A percentile compares a stretch with the other conserved stretches of the same genome.
These are phyloP conservation scores for Gracilaria domingensis DNA, from an alignment of 23 red algal genomes.

Conservation along the genomic window DNA sequence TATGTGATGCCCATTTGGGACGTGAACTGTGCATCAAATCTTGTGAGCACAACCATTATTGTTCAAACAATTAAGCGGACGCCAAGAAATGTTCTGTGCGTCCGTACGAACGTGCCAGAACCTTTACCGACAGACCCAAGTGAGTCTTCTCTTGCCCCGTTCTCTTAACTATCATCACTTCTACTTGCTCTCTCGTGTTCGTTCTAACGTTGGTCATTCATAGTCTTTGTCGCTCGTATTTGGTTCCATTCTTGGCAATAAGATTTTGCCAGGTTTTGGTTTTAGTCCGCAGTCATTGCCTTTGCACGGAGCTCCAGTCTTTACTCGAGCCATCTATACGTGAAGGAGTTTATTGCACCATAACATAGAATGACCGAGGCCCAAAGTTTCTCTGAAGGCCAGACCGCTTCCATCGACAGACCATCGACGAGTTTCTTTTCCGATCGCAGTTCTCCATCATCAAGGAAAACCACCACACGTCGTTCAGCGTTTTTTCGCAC, in stretches of 20 bases:
- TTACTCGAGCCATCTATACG: neutral
- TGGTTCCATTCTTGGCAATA: neutral
- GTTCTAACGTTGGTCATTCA: neutral
- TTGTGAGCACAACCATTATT: neutral
- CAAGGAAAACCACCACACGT: neutral
- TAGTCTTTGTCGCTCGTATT: neutral
- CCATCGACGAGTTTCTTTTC: conserved; percentile 11
- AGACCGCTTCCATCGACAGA: conserved; percentile 10
- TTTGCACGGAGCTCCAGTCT: neutral
- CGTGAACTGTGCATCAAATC: neutral
- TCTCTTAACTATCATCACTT: neutral
- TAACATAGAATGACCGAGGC: neutral
- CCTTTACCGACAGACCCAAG: neutral
- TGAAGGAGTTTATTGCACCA: neutral
- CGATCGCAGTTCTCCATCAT: neutral
- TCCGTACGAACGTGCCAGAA: neutral
- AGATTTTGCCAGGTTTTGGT: neutral
- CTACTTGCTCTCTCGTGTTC: neutral
- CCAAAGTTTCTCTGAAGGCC: conserved; percentile 18
- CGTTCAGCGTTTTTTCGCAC: conserved; percentile 11
- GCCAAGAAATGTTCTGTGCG: conserved; percentile 4
- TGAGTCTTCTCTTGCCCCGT: neutral
- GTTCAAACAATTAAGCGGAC: neutral
- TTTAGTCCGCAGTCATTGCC: neutral
- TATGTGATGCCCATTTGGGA: neutral